Evolutionary conservation across 2,329 filamentous ascomycete species (phyloP), one percentile per base, ranked within the genome.

Genomic region (Davidsoniella neocaledoniae): DNA sequence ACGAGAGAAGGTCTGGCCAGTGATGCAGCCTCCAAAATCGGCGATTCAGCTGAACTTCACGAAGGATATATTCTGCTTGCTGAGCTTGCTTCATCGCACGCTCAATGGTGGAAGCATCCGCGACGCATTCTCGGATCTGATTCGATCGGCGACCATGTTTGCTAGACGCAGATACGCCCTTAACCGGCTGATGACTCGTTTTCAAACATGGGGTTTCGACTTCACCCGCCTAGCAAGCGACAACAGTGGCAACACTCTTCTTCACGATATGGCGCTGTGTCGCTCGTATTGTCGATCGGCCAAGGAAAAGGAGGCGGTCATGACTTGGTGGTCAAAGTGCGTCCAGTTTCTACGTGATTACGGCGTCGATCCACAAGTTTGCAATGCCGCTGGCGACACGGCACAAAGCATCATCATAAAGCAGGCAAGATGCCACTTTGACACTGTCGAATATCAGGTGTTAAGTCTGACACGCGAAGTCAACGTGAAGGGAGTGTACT

Each of bases 21-120:
- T 52, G 36, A 52, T 52, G 46, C 47, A 43, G 17, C 50, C 50
- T n/a, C 50, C 50, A 23, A 52, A 52, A 12, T 21, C 47, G 14
- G 37, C 46, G 19, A 23, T 46, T 16, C 50, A 46, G 14, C 12
- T 14, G 21, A 29, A n/a, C 36, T 42, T 49, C 12, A 14, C 14
- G 17, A 23, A 43, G 16, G 46, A 52, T 8, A 33, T 9, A 2
- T 38, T 46, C 8, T 37, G 49, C 14, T 16, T 52, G 23, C 10
- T 49, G 16, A 49, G 46, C 17, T 19, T 52, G 14, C 10, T 52
- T 10, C 50, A 52, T 17, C 42, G 46, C 17, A 26, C 46, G 2
- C 23, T 39, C 9, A 5, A 14, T 29, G 42, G 37, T 2, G 42
- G 33, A 19, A 46, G 16, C 16, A 38, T 43, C 10, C 42, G 43